Evolutionary conservation across 352 stramenopile species (phyloP).

Genomic region (Pythium dissotocum): DNA sequence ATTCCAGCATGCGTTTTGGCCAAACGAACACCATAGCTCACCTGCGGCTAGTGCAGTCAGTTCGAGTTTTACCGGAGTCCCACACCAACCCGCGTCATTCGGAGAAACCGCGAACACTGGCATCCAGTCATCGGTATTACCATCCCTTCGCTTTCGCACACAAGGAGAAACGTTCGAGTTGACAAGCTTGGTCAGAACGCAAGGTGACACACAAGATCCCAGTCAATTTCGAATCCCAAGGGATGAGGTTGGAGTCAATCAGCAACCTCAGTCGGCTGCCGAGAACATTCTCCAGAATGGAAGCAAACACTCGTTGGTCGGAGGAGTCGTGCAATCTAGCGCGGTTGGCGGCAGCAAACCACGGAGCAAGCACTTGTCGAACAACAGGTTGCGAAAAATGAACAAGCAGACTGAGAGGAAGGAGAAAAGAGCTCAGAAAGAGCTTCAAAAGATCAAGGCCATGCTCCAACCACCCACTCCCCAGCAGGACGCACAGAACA

Average conservation of each 20-base stretch:
- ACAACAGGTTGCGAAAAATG: not conserved
- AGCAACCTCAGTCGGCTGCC: not conserved
- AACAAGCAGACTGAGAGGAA: not conserved
- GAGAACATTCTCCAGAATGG: not conserved
- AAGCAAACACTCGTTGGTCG: not conserved
- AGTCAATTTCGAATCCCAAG: not conserved
- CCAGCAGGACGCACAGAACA: not conserved
- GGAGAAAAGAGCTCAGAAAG: not conserved
- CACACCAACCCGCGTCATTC: not conserved
- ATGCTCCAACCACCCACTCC: not conserved
- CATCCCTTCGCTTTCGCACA: not conserved
- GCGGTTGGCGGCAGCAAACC: not conserved
- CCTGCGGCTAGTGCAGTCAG: not conserved
- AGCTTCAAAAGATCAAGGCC: not conserved
- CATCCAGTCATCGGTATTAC: not conserved
- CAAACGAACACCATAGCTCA: not conserved
- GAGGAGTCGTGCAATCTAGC: not conserved
- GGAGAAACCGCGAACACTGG: not conserved
- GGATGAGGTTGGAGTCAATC: not conserved
- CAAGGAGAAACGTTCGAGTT: not conserved
- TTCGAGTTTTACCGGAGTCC: not conserved
- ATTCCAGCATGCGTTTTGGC: conserved; percentile 2
- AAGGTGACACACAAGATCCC: not conserved
- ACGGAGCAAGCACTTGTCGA: conserved; percentile 1
- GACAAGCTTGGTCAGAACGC: not conserved